Evolutionary conservation across 2,329 filamentous ascomycete genomes (phyloP), one percentile per base, ranked within the genome.

Genomic region (Stagonosporopsis cucurbitacearum): DNA sequence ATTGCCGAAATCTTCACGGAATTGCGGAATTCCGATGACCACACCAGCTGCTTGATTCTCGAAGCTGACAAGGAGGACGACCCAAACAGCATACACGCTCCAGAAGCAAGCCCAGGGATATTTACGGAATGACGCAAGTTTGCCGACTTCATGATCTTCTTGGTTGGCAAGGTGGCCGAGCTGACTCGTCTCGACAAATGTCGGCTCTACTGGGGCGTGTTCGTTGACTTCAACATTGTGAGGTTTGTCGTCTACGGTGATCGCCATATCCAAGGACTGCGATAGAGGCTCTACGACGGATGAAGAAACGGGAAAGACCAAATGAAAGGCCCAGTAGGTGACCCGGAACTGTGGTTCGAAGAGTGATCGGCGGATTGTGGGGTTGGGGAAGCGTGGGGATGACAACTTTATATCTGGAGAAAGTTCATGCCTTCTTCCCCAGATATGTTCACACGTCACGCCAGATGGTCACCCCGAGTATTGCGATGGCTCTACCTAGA

Each of bases 1-100:
- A 40, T 70, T 60, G 0, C 78, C 79, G 62, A 81, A 81, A 58
- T 81, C 78, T 54, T 80, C 72, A 30, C 78, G 70, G 61, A 81
- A 81, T 50, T 76, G 56, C 2, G 79, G 79, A n/a, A 81, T 77
- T 20, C 77, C 73, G 36, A 80, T 70, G 22, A 79, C 73, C 48
- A 67, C 77, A 6, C 77, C 77, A 3, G 72, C 64, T 20, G 77
- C 78, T 56, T 79, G 76, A 54, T 76, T 77, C 56, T 80, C 77
- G 43, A 79, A 80, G 30, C 67, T 70, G 40, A 76, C 72, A 19
- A 79, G 71, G 8, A 80, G 54, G 3, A 78, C 66, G 13, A 69
- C 65, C 75, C 76, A 80, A 8, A 77, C 71, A 25, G 75, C 75
- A 54, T 72, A 79, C 32, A 78, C 28, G 33, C 67, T 75, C 77